These are phyloP conservation scores for Solanum etuberosum DNA, from an alignment of 257 asterid species.

Conservation along the genomic window DNA sequence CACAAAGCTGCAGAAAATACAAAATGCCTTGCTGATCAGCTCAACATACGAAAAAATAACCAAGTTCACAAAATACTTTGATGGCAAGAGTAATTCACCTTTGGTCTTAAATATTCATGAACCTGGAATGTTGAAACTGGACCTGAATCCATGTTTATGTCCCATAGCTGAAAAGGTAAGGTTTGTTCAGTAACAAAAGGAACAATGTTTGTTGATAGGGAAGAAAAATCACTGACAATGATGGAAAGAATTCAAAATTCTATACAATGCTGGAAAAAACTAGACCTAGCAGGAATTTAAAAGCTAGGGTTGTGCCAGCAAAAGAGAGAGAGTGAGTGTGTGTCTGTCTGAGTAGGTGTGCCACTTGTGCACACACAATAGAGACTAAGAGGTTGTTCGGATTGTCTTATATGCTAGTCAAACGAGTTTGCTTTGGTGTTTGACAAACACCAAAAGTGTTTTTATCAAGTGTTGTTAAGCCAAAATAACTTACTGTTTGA, in stretches of 20 bases:
- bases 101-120: slow-evolving; percentile 79
- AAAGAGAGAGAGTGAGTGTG: background rate
- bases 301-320: background rate
- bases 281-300: background rate
- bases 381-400: background rate
- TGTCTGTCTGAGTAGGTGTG: background rate
- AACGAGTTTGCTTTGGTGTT: background rate
- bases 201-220: background rate
- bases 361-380: background rate
- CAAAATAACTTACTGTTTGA: background rate
- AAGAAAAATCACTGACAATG: background rate
- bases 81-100: slow-evolving; percentile 30
- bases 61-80: background rate
- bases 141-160: slow-evolving; percentile 80
- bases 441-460: background rate
- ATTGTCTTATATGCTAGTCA: background rate
- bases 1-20: slow-evolving; percentile 51
- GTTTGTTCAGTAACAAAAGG: background rate
- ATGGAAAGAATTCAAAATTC: background rate
- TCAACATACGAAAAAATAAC: background rate
- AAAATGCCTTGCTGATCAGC: slow-evolving; percentile 13
- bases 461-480: background rate
- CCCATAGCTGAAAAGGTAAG: slow-evolving; percentile 57
- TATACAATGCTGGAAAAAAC: background rate
- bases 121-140: slow-evolving; percentile 85